Evolutionary conservation across 495 filamentous ascomycete genomes (phyloP).

Genomic region (Aspergillus avenaceus): DNA sequence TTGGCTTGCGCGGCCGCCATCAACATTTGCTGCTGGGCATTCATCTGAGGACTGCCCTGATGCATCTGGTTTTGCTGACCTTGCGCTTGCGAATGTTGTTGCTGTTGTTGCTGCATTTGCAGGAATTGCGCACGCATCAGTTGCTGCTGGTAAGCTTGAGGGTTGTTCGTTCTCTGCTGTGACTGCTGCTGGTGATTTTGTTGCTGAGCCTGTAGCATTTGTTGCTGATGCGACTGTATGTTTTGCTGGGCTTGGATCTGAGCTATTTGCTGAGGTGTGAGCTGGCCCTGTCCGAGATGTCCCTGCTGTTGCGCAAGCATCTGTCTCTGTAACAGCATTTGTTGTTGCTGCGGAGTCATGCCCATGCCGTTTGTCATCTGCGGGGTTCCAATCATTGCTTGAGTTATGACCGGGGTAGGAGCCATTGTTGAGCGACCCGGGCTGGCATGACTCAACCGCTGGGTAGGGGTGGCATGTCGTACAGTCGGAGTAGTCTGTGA

Average conservation of each 20-base stretch:
- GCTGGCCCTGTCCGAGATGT: slow-evolving; percentile 40
- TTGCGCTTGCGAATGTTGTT: slow-evolving; percentile 18
- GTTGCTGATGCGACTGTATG: slow-evolving; percentile 44
- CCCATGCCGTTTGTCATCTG: slow-evolving; percentile 36
- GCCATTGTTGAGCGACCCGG: slow-evolving; percentile 57
- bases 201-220: slow-evolving; percentile 35
- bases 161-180: slow-evolving; percentile 33
- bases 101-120: slow-evolving; percentile 36
- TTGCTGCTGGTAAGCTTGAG: slow-evolving; percentile 45
- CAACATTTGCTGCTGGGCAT: slow-evolving; percentile 37
- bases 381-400: slow-evolving; percentile 43
- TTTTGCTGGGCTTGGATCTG: slow-evolving; percentile 52
- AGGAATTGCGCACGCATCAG: slow-evolving; percentile 38
- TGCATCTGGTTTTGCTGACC: slow-evolving; percentile 33
- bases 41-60: slow-evolving; percentile 32
- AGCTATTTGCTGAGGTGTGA: slow-evolving; percentile 42
- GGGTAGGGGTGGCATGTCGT: slow-evolving; percentile 64
- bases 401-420: slow-evolving; percentile 54
- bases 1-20: slow-evolving; percentile 41
- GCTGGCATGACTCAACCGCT: slow-evolving; percentile 69
- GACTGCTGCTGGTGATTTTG: slow-evolving; percentile 34
- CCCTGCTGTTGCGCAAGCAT: slow-evolving; percentile 47
- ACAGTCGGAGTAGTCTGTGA: slow-evolving; percentile 65
- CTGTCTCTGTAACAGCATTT: slow-evolving; percentile 43
- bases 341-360: slow-evolving; percentile 43